Conservation (phyloP, 75 land plant species). For the Azolla pinnata region DNA sequence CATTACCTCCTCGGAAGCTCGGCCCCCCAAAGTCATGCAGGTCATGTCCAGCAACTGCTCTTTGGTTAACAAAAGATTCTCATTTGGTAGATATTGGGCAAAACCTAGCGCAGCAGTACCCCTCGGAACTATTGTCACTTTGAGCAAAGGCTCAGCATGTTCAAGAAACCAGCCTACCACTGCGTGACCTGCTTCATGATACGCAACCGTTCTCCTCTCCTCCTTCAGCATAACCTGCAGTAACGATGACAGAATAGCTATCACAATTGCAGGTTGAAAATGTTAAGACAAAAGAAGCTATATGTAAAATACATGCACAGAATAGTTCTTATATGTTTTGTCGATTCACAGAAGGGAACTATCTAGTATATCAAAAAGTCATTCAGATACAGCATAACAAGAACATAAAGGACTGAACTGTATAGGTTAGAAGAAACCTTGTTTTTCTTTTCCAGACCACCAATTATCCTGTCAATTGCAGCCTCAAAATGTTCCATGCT, state of each 20-base stretch:
- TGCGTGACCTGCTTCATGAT: constrained; percentile 99
- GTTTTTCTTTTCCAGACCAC: constrained; percentile 96
- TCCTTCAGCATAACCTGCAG: constrained; percentile 93
- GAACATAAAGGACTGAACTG: not conserved
- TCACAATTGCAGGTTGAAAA: no score
- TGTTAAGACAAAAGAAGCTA: no score
- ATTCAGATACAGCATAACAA: no score
- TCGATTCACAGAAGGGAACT: no score
- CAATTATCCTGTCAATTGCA: constrained; percentile 91
- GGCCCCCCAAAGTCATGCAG: constrained; percentile 96
- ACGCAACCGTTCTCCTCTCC: constrained; percentile 89
- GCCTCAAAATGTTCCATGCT: constrained; percentile 88
- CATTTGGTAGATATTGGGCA: constrained; percentile 95
- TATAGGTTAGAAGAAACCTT: constrained; percentile 34
- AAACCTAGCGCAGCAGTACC: constrained; percentile 95
- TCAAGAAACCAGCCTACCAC: constrained; percentile 96
- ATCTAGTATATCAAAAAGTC: no score
- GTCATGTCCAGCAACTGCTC: constrained; percentile 96
- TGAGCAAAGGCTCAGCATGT: constrained; percentile 88
- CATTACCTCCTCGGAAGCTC: constrained; percentile 90
- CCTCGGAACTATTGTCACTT: constrained; percentile 95
- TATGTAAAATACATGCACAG: no score
- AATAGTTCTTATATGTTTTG: no score
- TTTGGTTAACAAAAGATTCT: constrained; percentile 89
- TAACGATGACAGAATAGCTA: no score